phyloP scores from a whole-genome alignment of 1,284 basidiomycete genomes.

The Cryptococcus deneoformans region DNA sequence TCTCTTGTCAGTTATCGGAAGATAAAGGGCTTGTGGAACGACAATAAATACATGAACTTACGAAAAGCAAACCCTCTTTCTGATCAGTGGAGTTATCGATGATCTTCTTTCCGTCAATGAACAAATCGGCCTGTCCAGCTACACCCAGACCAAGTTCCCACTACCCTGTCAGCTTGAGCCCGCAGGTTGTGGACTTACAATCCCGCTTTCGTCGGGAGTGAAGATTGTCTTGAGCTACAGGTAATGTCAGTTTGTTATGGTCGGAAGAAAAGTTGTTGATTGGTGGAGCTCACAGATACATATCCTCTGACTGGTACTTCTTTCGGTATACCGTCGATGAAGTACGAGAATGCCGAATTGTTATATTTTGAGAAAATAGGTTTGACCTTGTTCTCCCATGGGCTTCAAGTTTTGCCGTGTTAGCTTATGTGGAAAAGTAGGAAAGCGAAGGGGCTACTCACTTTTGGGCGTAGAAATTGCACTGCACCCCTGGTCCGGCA shows the following conservation, averaged over 20 bases:
- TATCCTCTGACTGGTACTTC: constrained; percentile 21
- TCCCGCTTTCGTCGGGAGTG: constrained; percentile 50
- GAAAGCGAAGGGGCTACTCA: too few relatives aligned
- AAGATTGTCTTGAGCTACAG: constrained; percentile 43
- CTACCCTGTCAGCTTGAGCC: constrained; percentile 4
- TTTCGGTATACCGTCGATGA: constrained; percentile 20
- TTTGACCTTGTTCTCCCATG: too few relatives aligned
- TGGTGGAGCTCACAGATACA: constrained; percentile 13
- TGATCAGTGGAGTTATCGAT: constrained; percentile 52
- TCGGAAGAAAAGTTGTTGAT: background rate
- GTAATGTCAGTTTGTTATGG: background rate
- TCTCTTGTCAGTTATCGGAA: too few relatives aligned
- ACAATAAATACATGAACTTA: constrained; percentile 1
- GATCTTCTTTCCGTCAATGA: constrained; percentile 54
- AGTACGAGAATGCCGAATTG: too few relatives aligned
- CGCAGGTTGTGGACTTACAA: constrained; percentile 25
- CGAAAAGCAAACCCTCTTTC: constrained; percentile 21
- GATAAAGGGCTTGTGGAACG: too few relatives aligned
- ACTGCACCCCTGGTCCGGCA: too few relatives aligned
- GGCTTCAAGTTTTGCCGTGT: too few relatives aligned
- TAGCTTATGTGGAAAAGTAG: too few relatives aligned
- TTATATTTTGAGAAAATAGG: too few relatives aligned
- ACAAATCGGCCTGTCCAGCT: constrained; percentile 64
- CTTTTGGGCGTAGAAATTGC: too few relatives aligned
- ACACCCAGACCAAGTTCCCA: constrained; percentile 69